phyloP scores from a whole-genome alignment of 345 rosid genomes.

The Orychophragmus violaceus region DNA sequence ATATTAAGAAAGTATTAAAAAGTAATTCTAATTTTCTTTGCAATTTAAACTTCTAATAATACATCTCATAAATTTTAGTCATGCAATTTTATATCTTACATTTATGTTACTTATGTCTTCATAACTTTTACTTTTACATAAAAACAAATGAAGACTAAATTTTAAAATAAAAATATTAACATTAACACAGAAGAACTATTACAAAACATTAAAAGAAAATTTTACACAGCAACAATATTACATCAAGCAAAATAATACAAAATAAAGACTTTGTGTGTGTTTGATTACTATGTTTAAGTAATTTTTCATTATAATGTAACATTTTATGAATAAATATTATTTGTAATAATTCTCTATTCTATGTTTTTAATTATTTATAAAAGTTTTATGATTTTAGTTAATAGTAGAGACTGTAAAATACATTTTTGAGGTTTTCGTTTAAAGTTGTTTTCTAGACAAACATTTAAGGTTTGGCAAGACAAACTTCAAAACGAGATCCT shows the following conservation, averaged over 20 bases:
- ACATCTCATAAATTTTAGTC: neutral
- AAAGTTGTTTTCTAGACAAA: too few relatives aligned
- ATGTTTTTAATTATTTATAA: neutral
- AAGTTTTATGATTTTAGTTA: too few relatives aligned
- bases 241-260: neutral
- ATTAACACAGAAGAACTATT: neutral
- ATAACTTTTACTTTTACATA: neutral
- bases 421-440: neutral
- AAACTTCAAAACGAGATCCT: neutral
- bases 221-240: neutral
- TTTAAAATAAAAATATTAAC: neutral
- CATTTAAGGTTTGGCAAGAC: too few relatives aligned
- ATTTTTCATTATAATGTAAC: neutral
- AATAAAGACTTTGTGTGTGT: neutral
- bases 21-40: neutral
- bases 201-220: neutral
- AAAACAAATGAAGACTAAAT: neutral
- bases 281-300: neutral
- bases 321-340: neutral
- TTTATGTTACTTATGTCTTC: neutral
- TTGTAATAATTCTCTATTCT: neutral
- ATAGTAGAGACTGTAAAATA: too few relatives aligned
- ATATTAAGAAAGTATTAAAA: too few relatives aligned
- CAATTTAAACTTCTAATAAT: neutral
- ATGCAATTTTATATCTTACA: neutral